Evolutionary conservation across 1,284 basidiomycete genomes (phyloP).

Genomic region (Ceratobasidium sp.): DNA sequence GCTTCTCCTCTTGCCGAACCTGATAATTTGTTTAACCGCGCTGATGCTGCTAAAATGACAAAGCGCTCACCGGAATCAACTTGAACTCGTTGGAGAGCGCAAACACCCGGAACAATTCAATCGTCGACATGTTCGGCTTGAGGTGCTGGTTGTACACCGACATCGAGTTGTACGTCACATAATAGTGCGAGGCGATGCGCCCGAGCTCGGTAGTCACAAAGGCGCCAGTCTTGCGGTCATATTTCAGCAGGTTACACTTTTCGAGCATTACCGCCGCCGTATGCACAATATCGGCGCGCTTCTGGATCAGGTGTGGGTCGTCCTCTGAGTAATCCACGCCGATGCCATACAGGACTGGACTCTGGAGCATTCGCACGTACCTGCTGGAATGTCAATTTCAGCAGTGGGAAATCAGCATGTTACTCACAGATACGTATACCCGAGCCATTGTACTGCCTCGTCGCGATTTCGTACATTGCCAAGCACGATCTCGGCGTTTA

Average conservation of each 20-base stretch:
- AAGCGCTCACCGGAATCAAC: constrained; percentile 78
- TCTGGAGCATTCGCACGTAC: constrained; percentile 96
- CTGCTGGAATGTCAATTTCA: constrained; percentile 57
- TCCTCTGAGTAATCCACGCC: constrained; percentile 92
- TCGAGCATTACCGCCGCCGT: constrained; percentile 94
- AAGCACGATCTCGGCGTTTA: constrained; percentile 98
- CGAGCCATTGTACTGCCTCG: constrained; percentile 98
- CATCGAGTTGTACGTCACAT: constrained; percentile 97
- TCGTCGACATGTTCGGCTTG: constrained; percentile 84
- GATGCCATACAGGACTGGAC: constrained; percentile 90
- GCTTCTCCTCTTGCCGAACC: constrained; percentile 82
- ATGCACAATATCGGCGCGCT: constrained; percentile 94
- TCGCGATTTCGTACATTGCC: constrained; percentile 96
- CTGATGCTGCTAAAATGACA: not conserved
- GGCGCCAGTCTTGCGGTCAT: constrained; percentile 88
- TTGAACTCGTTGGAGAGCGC: constrained; percentile 98
- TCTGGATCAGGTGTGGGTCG: constrained; percentile 88
- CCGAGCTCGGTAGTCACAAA: constrained; percentile 95
- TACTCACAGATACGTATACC: constrained; percentile 91
- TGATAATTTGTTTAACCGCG: constrained; percentile 50
- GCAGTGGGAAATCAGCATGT: not conserved
- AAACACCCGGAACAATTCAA: constrained; percentile 97
- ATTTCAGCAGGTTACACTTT: constrained; percentile 94
- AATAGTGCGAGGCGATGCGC: constrained; percentile 96
- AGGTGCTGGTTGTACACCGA: constrained; percentile 96